Conservation (phyloP, 2,329 filamentous ascomycete genomes). For the Allantophomopsis cytisporea region DNA sequence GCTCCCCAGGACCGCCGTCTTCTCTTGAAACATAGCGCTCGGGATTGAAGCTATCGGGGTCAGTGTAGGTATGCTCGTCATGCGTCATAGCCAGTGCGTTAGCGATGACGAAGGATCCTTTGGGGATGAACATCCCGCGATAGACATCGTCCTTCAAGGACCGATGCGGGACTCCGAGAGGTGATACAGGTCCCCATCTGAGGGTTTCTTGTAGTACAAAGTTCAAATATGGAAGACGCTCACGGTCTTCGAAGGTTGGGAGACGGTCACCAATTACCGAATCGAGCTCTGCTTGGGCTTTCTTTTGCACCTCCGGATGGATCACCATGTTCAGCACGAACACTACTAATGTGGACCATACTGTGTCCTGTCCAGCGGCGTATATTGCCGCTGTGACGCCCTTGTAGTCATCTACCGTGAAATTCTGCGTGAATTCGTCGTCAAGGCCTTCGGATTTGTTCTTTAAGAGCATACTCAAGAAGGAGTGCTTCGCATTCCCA, state of each 20-base stretch:
- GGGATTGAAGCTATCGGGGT: slow-evolving; percentile 30
- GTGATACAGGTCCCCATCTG: slow-evolving; percentile 32
- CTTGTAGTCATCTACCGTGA: slow-evolving; percentile 22
- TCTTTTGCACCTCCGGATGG: slow-evolving; percentile 3
- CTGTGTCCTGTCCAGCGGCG: slow-evolving; percentile 25
- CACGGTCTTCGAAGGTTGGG: slow-evolving; percentile 13
- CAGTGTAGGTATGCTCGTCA: slow-evolving; percentile 24
- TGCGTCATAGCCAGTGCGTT: slow-evolving; percentile 43
- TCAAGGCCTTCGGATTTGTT: background rate
- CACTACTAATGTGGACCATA: slow-evolving; percentile 25
- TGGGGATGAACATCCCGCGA: slow-evolving; percentile 39
- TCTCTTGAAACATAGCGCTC: slow-evolving; percentile 24
- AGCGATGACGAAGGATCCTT: slow-evolving; percentile 29
- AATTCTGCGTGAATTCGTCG: slow-evolving; percentile 4
- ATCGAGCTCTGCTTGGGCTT: slow-evolving; percentile 5
- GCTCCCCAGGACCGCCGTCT: slow-evolving; percentile 26
- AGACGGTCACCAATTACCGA: slow-evolving; percentile 4
- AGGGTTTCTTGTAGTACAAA: slow-evolving; percentile 14
- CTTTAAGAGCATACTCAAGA: slow-evolving; percentile 3
- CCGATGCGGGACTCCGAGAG: slow-evolving; percentile 40
- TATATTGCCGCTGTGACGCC: slow-evolving; percentile 33
- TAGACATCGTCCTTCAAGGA: slow-evolving; percentile 41
- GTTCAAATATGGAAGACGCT: slow-evolving; percentile 16
- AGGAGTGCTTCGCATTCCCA: slow-evolving; percentile 1
- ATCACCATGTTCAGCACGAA: slow-evolving; percentile 22